phyloP scores from a whole-genome alignment of 352 stramenopile species.

The Globisporangium splendens region DNA sequence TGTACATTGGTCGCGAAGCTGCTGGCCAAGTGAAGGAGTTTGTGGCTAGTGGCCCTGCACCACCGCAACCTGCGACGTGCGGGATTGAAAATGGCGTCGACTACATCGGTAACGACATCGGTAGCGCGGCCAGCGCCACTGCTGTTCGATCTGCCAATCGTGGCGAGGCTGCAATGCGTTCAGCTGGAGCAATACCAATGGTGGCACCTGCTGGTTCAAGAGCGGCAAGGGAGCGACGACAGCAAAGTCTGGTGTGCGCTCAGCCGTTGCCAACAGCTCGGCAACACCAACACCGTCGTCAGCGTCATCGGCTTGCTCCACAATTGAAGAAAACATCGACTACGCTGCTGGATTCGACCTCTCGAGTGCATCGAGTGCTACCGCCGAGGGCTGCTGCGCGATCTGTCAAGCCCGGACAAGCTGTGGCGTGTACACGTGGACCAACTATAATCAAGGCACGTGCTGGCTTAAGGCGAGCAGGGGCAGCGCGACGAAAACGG shows the following conservation, averaged over 20 bases:
- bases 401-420: conserved; percentile 21
- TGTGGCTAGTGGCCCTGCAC: conserved; percentile 12
- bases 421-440: conserved; percentile 57
- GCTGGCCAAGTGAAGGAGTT: conserved; percentile 35
- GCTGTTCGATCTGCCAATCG: conserved; percentile 12
- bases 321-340: conserved; percentile 15
- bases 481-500: too few species aligned
- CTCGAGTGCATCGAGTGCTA: background rate
- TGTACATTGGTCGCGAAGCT: conserved; percentile 63
- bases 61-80: conserved; percentile 7
- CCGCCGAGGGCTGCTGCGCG: conserved; percentile 18
- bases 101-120: conserved; percentile 14
- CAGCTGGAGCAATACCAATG: conserved; percentile 24
- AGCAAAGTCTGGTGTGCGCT: conserved; percentile 5
- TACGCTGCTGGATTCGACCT: conserved; percentile 20
- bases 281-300: background rate
- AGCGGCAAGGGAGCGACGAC: conserved; percentile 13
- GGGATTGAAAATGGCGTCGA: conserved; percentile 24
- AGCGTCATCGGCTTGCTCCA: background rate
- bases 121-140: conserved; percentile 4
- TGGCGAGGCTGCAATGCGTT: conserved; percentile 14
- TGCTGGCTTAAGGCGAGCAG: conserved; percentile 45
- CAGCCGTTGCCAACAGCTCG: conserved; percentile 5
- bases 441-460: conserved; percentile 40
- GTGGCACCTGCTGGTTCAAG: conserved; percentile 29